Conservation (phyloP, 2,329 filamentous ascomycete species). For the Seiridium unicorne region DNA sequence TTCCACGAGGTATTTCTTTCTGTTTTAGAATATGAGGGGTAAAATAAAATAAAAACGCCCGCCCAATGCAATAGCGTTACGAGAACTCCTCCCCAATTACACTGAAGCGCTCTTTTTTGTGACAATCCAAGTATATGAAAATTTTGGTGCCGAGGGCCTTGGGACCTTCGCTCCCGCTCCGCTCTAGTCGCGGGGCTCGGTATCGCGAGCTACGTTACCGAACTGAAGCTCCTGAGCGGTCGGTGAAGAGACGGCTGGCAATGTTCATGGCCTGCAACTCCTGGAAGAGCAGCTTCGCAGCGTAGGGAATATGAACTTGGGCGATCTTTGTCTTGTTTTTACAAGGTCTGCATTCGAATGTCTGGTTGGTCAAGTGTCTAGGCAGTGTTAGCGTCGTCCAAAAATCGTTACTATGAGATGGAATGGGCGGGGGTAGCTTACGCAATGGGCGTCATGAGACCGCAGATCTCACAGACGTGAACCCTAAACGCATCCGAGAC, state of each 20-base stretch:
- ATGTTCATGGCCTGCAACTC: conserved; percentile 99
- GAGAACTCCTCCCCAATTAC: background rate
- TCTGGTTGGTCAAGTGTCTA: conserved; percentile 90
- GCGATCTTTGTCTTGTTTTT: conserved; percentile 99
- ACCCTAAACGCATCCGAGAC: conserved; percentile 98
- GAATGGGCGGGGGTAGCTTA: conserved; percentile 54
- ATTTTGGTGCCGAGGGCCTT: background rate
- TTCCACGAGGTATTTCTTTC: background rate
- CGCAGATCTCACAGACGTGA: conserved; percentile 97
- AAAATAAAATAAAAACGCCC: conserved; percentile 1
- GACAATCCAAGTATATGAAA: background rate
- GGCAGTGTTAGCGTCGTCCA: conserved; percentile 30
- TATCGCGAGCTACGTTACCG: conserved; percentile 40
- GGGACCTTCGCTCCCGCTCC: background rate
- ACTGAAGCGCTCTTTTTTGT: background rate
- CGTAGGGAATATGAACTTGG: conserved; percentile 96
- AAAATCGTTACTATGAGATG: background rate
- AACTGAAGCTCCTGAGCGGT: conserved; percentile 72
- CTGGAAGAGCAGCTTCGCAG: conserved; percentile 97
- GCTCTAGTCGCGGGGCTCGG: background rate
- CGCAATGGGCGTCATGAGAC: conserved; percentile 98
- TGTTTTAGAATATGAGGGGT: background rate
- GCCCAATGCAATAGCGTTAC: background rate
- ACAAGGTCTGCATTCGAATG: conserved; percentile 95
- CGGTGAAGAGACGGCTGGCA: conserved; percentile 94